Evolutionary conservation across 805 yeast species (phyloP), one percentile per base, ranked within the genome.

Genomic region (Jamesozyma rosinii): DNA sequence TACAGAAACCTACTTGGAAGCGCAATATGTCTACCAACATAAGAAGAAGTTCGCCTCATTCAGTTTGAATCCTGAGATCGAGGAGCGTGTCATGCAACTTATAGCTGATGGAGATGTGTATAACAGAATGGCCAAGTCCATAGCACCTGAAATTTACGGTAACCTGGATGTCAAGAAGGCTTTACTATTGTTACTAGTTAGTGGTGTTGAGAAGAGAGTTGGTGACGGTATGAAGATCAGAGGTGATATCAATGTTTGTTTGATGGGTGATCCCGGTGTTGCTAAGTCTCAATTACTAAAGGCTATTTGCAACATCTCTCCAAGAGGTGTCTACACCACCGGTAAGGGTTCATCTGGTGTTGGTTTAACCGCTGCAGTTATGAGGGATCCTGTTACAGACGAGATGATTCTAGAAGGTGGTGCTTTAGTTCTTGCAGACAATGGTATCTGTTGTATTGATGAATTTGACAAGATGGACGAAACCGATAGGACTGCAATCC

Each of bases 211-310:
- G 39, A 92, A 92, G 62, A 85, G 80, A 57, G 79, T 90, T 54
- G 95, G 95, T 37, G 98, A 92, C 66, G 99, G 99, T 51, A 79
- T 92, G 86, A 79, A 83, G 58, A 92, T 92, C 57, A 81, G 99
- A 70, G 98, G 98, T 57, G 98, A 92, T 62, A 85, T 92, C 53
- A 92, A 92, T 59, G 76, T 92, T 43, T 83, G 97, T 68, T 72
- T 92, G 41, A 90, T 92, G 97, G 98, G 98, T 55, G 98, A 92
- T 60, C 98, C 98, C 35, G 98, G 98, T 72, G 98, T 92, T 43
- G 98, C 98, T 58, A 92, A 92, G 66, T 92, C 97, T 2, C 98
- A 92, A 72, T 70, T 92, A 58, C 71, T 92, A 50, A 92, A 92
- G 62, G 83, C 94, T 29, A 86, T 92, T 51, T 75, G 87, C 46